A percentile compares a stretch with the other conserved stretches of the same genome.
These are phyloP conservation scores for Scytalidium sp. DNA, from an alignment of 2,329 filamentous ascomycete genomes.

Conservation along the genomic window DNA sequence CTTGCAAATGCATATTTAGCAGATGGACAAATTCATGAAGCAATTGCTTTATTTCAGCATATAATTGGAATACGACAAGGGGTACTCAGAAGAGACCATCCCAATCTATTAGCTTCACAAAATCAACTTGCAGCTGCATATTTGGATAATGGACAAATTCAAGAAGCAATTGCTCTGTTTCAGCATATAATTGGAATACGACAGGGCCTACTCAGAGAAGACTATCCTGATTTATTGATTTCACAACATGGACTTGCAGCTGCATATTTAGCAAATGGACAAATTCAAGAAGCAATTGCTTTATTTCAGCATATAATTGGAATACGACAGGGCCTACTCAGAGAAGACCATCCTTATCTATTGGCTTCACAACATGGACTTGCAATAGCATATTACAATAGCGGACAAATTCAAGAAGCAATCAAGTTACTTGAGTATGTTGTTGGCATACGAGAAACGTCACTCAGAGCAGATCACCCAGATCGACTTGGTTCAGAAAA, in stretches of 20 bases:
- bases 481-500: conserved; percentile 7
- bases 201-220: conserved; percentile 7
- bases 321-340: conserved; percentile 8
- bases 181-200: conserved; percentile 11
- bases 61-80: conserved; percentile 14
- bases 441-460: conserved; percentile 7
- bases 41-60: conserved; percentile 17
- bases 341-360: conserved; percentile 7
- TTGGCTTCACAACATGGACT: conserved; percentile 13
- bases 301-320: no score
- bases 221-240: conserved; percentile 6
- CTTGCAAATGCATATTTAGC: no score
- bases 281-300: conserved; percentile 18
- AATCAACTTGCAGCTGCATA: conserved; percentile 20
- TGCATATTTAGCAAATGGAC: conserved; percentile 17
- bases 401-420: conserved; percentile 17
- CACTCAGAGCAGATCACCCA: conserved; percentile 5
- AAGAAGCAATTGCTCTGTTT: conserved; percentile 20
- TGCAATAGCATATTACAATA: conserved; percentile 16
- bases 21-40: no score
- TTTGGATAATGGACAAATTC: conserved; percentile 10
- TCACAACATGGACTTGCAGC: conserved; percentile 17
- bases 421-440: conserved; percentile 20
- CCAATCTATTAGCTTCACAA: conserved; percentile 7
- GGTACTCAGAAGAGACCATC: conserved; percentile 6